A percentile compares a stretch with the other conserved stretches of the same genome.
These are phyloP conservation scores for Fimicolochytrium jonesii DNA, from an alignment of 192 early-diverging fungal genomes.

Conservation along the genomic window DNA sequence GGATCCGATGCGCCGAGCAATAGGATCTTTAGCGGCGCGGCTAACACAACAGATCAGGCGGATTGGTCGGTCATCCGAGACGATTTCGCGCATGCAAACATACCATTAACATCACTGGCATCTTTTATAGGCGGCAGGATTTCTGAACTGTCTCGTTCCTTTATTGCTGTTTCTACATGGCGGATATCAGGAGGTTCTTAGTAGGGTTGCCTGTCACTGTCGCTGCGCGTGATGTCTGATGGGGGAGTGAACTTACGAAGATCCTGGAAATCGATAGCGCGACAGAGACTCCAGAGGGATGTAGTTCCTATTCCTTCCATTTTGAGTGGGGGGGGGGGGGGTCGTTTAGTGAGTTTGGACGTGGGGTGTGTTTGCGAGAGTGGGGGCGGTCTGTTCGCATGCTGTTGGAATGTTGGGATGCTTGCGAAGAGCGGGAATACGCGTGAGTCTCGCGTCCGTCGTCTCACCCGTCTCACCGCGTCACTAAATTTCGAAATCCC, in stretches of 20 bases:
- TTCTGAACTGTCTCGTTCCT: not conserved
- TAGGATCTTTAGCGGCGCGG: constrained; percentile 30
- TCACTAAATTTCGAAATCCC: too few relatives aligned
- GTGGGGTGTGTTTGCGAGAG: too few relatives aligned
- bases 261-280: constrained; percentile 36
- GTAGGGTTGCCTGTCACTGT: not conserved
- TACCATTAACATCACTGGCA: not conserved
- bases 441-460: too few relatives aligned
- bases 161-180: not conserved
- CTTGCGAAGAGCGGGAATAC: too few relatives aligned
- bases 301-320: constrained; percentile 43
- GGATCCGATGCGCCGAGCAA: constrained; percentile 41
- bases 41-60: not conserved
- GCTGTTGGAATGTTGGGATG: too few relatives aligned
- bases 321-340: too few relatives aligned
- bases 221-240: not conserved
- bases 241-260: not conserved
- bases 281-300: constrained; percentile 37
- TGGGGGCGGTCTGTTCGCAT: too few relatives aligned
- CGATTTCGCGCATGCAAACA: not conserved
- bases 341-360: too few relatives aligned
- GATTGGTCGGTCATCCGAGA: not conserved
- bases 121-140: not conserved
- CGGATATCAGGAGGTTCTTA: too few relatives aligned
- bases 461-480: too few relatives aligned